A percentile compares a stretch with the other conserved stretches of the same genome.
These are phyloP conservation scores for Jamesozyma spencerorum DNA, from an alignment of 805 yeast species.

Conservation along the genomic window DNA sequence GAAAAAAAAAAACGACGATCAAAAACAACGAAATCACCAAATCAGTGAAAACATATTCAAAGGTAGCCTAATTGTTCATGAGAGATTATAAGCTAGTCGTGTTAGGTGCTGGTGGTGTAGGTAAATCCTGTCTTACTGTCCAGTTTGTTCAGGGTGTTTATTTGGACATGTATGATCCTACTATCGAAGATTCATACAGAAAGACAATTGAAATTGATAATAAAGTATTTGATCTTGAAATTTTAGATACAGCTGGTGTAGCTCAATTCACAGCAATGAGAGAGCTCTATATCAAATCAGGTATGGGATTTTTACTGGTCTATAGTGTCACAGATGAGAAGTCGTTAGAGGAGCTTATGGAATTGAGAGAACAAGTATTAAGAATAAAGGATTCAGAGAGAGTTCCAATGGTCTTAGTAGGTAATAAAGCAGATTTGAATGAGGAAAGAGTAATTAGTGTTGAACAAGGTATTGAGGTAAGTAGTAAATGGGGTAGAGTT, in stretches of 20 bases:
- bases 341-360: constrained; percentile 68
- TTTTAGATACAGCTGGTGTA: constrained; percentile 86
- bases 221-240: constrained; percentile 75
- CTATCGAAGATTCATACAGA: constrained; percentile 91
- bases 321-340: constrained; percentile 73
- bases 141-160: constrained; percentile 87
- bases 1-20: too few relatives aligned
- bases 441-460: constrained; percentile 67
- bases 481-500: constrained; percentile 79
- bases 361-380: constrained; percentile 73
- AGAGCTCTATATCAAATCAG: constrained; percentile 76
- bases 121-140: constrained; percentile 87
- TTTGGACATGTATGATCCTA: constrained; percentile 89
- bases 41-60: too few relatives aligned
- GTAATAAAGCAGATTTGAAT: constrained; percentile 80
- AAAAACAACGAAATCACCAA: too few relatives aligned
- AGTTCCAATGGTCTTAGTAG: constrained; percentile 85
- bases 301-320: constrained; percentile 82
- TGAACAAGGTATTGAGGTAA: constrained; percentile 74
- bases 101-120: constrained; percentile 95
- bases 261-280: constrained; percentile 96
- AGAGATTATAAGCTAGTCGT: constrained; percentile 83
- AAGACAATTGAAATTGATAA: constrained; percentile 85
- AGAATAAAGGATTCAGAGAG: constrained; percentile 65
- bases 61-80: too few relatives aligned